Evolutionary conservation across 441 rosid species (phyloP).

Genomic region (Erysimum pusillum): DNA sequence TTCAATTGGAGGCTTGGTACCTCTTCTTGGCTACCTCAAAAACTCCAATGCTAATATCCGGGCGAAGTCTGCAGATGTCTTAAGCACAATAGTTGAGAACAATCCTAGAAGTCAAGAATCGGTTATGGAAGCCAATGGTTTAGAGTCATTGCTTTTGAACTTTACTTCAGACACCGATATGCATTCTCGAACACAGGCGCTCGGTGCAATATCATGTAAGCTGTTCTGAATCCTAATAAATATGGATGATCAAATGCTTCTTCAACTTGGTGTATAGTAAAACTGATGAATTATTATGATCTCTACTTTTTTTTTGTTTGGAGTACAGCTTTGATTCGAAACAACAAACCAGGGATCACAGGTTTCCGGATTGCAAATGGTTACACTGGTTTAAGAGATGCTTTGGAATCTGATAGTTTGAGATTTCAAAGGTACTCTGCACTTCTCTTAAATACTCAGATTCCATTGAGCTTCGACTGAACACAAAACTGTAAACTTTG

Average conservation of each 20-base stretch:
- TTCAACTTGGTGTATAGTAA: not conserved
- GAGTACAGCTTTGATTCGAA: slow-evolving; percentile 79
- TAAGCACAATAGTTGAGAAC: slow-evolving; percentile 87
- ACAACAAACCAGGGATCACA: slow-evolving; percentile 78
- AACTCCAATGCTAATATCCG: slow-evolving; percentile 79
- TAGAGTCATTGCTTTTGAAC: slow-evolving; percentile 74
- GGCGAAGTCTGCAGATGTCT: slow-evolving; percentile 92
- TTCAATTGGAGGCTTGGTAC: slow-evolving; percentile 89
- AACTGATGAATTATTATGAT: not conserved
- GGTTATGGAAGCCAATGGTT: slow-evolving; percentile 93
- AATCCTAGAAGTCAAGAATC: slow-evolving; percentile 88
- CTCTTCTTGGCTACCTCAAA: slow-evolving; percentile 79
- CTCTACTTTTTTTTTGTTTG: slow-evolving; percentile 32
- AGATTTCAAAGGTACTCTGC: slow-evolving; percentile 82
- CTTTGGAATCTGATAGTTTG: slow-evolving; percentile 73
- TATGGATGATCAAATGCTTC: not conserved
- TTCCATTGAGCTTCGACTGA: not conserved
- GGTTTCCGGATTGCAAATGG: slow-evolving; percentile 89
- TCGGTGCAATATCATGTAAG: slow-evolving; percentile 95
- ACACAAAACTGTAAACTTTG: not conserved
- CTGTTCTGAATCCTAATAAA: not conserved
- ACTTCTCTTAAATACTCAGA: not conserved
- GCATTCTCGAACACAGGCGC: slow-evolving; percentile 76
- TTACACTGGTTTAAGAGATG: slow-evolving; percentile 79
- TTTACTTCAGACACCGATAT: slow-evolving; percentile 77